phyloP scores from a whole-genome alignment of 495 filamentous ascomycete genomes.

The Penicillium longicatenatum region DNA sequence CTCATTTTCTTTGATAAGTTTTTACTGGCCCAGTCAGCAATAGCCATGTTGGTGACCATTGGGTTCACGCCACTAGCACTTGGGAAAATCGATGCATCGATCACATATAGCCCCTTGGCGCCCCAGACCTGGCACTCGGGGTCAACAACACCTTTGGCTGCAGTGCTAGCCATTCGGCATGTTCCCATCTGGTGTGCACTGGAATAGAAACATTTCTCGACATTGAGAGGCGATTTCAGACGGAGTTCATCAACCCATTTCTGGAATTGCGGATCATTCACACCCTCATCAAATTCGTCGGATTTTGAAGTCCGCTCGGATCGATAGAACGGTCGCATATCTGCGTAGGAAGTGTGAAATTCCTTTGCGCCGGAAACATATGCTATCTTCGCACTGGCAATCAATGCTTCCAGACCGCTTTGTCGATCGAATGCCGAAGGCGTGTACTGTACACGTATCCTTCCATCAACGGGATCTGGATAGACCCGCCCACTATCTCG shows the following conservation, averaged over 20 bases:
- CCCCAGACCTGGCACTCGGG: slow-evolving; percentile 77
- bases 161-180: slow-evolving; percentile 70
- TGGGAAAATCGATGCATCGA: slow-evolving; percentile 88
- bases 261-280: slow-evolving; percentile 66
- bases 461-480: slow-evolving; percentile 67
- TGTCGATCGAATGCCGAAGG: slow-evolving; percentile 67
- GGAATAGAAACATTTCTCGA: slow-evolving; percentile 51
- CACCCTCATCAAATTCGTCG: slow-evolving; percentile 45
- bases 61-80: slow-evolving; percentile 90
- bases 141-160: slow-evolving; percentile 72
- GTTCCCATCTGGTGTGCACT: slow-evolving; percentile 92
- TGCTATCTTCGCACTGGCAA: slow-evolving; percentile 71
- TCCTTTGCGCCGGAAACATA: slow-evolving; percentile 77
- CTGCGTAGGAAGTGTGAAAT: slow-evolving; percentile 63
- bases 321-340: slow-evolving; percentile 68
- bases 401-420: slow-evolving; percentile 68
- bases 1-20: slow-evolving; percentile 35
- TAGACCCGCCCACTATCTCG: slow-evolving; percentile 72
- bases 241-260: slow-evolving; percentile 67
- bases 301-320: slow-evolving; percentile 25
- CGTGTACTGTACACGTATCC: slow-evolving; percentile 65
- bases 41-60: slow-evolving; percentile 90
- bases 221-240: slow-evolving; percentile 50
- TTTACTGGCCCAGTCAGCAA: slow-evolving; percentile 55
- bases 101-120: slow-evolving; percentile 69